phyloP scores from a whole-genome alignment of 768 basidiomycete genomes.

The Suillus bovinus region DNA sequence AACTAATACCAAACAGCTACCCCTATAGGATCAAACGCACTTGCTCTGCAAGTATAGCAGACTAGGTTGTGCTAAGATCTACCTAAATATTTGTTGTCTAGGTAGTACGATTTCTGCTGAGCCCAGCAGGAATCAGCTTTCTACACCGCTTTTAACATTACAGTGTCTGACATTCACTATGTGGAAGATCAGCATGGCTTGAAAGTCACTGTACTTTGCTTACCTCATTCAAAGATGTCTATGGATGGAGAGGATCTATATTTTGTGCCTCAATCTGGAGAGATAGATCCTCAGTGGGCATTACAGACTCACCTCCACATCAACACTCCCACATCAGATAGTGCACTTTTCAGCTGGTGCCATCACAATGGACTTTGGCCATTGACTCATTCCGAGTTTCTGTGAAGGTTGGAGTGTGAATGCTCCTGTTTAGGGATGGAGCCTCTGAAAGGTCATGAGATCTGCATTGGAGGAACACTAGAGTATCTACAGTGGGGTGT shows the following conservation, averaged over 20 bases:
- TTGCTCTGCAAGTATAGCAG: no score
- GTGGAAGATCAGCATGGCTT: neutral
- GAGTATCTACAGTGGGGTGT: constrained; percentile 28
- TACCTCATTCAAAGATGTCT: rapidly evolving
- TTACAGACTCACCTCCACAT: rapidly evolving
- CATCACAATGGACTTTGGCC: no score
- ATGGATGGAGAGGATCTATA: neutral
- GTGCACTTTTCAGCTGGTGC: no score
- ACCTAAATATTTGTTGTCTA: no score
- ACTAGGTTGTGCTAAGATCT: no score
- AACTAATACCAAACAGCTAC: no score
- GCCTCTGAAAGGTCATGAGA: constrained; percentile 21
- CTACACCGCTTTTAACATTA: neutral
- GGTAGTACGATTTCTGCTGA: no score
- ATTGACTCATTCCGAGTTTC: no score
- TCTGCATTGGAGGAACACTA: constrained; percentile 30
- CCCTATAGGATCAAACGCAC: no score
- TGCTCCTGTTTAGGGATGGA: rapidly evolving
- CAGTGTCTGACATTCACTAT: neutral
- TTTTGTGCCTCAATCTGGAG: neutral
- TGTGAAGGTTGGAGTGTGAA: rapidly evolving
- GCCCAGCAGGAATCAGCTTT: no score
- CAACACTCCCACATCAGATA: no score
- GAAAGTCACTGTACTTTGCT: neutral
- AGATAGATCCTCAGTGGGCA: neutral